phyloP scores from a whole-genome alignment of 2,329 filamentous ascomycete species.

The Metarhizium brunneum region DNA sequence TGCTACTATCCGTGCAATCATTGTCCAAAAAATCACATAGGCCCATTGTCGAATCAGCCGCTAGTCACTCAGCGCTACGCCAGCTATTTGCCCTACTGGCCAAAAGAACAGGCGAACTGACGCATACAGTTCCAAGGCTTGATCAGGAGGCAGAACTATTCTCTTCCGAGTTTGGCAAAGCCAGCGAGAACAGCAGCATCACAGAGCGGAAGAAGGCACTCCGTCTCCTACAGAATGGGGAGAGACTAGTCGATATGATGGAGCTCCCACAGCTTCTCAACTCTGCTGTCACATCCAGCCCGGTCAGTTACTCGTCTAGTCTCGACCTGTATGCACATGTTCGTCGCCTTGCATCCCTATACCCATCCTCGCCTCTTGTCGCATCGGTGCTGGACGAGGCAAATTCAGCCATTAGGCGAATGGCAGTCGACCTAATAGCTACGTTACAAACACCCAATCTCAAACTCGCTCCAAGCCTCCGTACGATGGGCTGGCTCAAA shows the following conservation, averaged over 20 bases:
- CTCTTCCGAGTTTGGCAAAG: slow-evolving; percentile 72
- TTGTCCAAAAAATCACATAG: slow-evolving; percentile 86
- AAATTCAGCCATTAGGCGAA: slow-evolving; percentile 77
- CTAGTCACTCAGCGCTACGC: slow-evolving; percentile 64
- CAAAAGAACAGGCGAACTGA: slow-evolving; percentile 56
- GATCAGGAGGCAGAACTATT: slow-evolving; percentile 74
- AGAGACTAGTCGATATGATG: slow-evolving; percentile 81
- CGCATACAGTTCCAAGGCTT: slow-evolving; percentile 64
- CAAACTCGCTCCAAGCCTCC: slow-evolving; percentile 81
- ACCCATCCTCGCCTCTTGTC: slow-evolving; percentile 70
- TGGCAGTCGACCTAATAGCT: slow-evolving; percentile 75
- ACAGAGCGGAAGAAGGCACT: slow-evolving; percentile 70
- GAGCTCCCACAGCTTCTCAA: slow-evolving; percentile 81
- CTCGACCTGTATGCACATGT: slow-evolving; percentile 93
- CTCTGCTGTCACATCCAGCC: slow-evolving; percentile 58
- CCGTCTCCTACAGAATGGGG: slow-evolving; percentile 75
- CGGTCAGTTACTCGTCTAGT: slow-evolving; percentile 76
- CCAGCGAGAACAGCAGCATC: slow-evolving; percentile 58
- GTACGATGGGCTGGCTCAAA: slow-evolving; percentile 85
- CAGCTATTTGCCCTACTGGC: slow-evolving; percentile 64
- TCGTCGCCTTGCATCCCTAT: slow-evolving; percentile 71
- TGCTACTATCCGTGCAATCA: slow-evolving; percentile 73
- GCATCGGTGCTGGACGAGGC: slow-evolving; percentile 66
- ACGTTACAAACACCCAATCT: slow-evolving; percentile 69
- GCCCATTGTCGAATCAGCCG: slow-evolving; percentile 70